phyloP scores from a whole-genome alignment of 1,139 yeast species.

The Tardiomyces digboiensis region DNA sequence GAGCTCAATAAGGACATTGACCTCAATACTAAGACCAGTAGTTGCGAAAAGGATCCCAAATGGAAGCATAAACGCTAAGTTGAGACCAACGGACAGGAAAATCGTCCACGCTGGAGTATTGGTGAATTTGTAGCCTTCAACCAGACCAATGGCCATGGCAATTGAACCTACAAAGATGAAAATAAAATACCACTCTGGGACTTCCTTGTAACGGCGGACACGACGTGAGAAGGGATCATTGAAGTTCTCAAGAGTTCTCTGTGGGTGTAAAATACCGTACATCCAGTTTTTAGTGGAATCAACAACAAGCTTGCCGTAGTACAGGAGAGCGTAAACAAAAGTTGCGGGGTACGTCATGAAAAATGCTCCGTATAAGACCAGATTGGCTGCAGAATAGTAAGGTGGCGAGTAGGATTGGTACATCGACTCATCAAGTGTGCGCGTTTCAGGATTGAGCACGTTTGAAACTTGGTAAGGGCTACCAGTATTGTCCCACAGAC shows the following conservation, averaged over 20 bases:
- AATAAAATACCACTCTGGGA: slow-evolving; percentile 53
- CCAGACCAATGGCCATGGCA: slow-evolving; percentile 35
- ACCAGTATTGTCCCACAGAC: slow-evolving; percentile 40
- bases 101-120: slow-evolving; percentile 42
- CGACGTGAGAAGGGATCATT: slow-evolving; percentile 47
- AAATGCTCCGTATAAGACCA: slow-evolving; percentile 46
- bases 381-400: slow-evolving; percentile 47
- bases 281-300: slow-evolving; percentile 5
- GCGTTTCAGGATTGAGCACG: slow-evolving; percentile 26
- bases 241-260: slow-evolving; percentile 25
- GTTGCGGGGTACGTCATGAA: slow-evolving; percentile 51
- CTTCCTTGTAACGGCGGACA: slow-evolving; percentile 49
- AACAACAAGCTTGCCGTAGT: slow-evolving; percentile 8
- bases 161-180: slow-evolving; percentile 35
- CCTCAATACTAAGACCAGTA: slow-evolving; percentile 41
- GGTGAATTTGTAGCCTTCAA: slow-evolving; percentile 35
- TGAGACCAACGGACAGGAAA: slow-evolving; percentile 45
- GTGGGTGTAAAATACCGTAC: slow-evolving; percentile 6
- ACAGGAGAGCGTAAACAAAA: slow-evolving; percentile 32
- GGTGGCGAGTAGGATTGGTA: slow-evolving; percentile 38
- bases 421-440: slow-evolving; percentile 28
- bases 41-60: slow-evolving; percentile 41
- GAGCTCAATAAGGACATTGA: slow-evolving; percentile 51
- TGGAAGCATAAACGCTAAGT: slow-evolving; percentile 42
- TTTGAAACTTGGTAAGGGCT: slow-evolving; percentile 31